Conservation (phyloP, 257 asterid species). For the Knoxia roxburghii region DNA sequence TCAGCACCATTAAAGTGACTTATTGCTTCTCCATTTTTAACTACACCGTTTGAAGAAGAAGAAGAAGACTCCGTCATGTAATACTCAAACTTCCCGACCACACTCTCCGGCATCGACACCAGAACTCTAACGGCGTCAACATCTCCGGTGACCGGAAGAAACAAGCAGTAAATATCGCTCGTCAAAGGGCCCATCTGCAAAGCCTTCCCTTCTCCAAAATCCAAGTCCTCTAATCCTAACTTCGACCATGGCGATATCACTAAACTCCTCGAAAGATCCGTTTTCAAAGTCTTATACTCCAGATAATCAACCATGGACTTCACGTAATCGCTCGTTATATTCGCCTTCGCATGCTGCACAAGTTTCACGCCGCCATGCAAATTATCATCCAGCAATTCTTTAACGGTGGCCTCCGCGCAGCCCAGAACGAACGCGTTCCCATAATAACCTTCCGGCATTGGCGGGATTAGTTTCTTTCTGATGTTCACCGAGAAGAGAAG, state of each 20-base stretch:
- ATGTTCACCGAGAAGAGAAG: conserved; percentile 56
- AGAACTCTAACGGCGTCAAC: conserved; percentile 45
- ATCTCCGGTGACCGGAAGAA: conserved; percentile 53
- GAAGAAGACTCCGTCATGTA: conserved; percentile 45
- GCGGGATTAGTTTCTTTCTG: conserved; percentile 25
- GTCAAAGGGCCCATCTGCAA: conserved; percentile 65
- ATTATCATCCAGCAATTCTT: conserved; percentile 33
- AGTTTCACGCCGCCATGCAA: conserved; percentile 42
- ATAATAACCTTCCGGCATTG: conserved; percentile 55
- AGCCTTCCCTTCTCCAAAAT: conserved; percentile 74
- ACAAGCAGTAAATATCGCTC: conserved; percentile 67
- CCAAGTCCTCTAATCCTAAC: conserved; percentile 68
- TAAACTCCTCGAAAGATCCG: conserved; percentile 50
- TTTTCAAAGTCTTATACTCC: conserved; percentile 33
- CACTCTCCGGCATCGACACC: conserved; percentile 59
- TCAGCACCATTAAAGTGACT: conserved; percentile 22
- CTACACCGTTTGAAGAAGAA: conserved; percentile 8
- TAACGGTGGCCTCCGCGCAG: conserved; percentile 55
- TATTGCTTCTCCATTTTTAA: conserved; percentile 30
- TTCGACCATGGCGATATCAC: conserved; percentile 83
- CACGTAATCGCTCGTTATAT: conserved; percentile 30
- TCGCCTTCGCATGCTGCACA: conserved; percentile 57
- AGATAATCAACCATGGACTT: conserved; percentile 50
- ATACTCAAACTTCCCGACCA: conserved; percentile 44
- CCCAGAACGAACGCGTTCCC: conserved; percentile 79